Base-by-base conservation (phyloP, 352 stramenopile genomes). In the Pythium aquatile region DNA sequence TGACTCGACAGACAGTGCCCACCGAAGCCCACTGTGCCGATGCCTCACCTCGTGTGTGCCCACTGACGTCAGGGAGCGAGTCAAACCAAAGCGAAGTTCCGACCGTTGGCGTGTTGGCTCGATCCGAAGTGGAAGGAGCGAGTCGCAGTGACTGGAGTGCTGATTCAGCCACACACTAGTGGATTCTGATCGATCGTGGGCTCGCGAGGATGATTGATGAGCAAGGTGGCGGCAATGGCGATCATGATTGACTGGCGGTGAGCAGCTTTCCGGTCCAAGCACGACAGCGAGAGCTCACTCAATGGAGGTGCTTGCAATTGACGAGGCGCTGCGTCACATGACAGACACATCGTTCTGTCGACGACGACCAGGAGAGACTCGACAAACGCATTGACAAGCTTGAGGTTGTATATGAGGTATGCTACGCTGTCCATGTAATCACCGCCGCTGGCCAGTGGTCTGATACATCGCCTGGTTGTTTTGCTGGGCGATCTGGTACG, bases 401-500 rank as follows among this genome's bases (percentile, higher is more conserved):
- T 51, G 8, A 30, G 44, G n/a, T 48, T 51, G 44, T 51, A 26
- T 48, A 5, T 16, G 40, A 24, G 20, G 20, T 48, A 20, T 20
- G 44, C 44, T 51, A 51, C 17, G n/a, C 17, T 13, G 20, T 20
- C 44, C n/a, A 51, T 2, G 3, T 51, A 20, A 51, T 29, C 44
- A 51, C 9, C 5, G 9, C 20, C 44, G 44, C 20, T 51, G 44
- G 44, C 44, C 54, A 56, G 58, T 24, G 44, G 42, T 44, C 17
- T 65, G 48, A 35, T 66, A 33, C 54, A 68, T 68, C n/a, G 51
- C 61, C 2, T 24, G 47, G 17, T 40, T 61, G 28, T 73, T 81
- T 52, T 79, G 73, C 51, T 77, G 79, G 17, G 79, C 81, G 39
- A 82, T 70, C 58, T 81, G 68, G 53, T 86, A 88, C 9, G 79